Evolutionary conservation across 192 early-diverging fungal genomes (phyloP).

Genomic region (Dimargaris cristalligena): DNA sequence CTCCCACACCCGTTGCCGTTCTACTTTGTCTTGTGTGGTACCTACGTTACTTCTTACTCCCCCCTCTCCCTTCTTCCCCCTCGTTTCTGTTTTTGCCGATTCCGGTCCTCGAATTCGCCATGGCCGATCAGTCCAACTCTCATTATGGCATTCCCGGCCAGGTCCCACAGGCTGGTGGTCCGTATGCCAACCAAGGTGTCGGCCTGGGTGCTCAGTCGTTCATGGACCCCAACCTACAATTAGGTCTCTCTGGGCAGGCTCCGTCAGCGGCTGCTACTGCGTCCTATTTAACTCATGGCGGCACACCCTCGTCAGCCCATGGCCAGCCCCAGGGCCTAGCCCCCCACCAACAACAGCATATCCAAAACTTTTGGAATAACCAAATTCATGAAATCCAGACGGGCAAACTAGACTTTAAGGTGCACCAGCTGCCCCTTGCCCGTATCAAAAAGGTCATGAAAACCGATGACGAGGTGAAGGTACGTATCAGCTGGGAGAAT

Average conservation of each 20-base stretch:
- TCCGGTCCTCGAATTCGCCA: neutral
- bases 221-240: slow-evolving; percentile 10
- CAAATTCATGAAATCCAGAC: slow-evolving; percentile 48
- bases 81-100: neutral
- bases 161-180: neutral
- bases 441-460: slow-evolving; percentile 99
- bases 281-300: neutral
- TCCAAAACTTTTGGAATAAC: slow-evolving; percentile 42
- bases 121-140: slow-evolving; percentile 7
- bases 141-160: neutral
- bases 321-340: neutral
- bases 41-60: too few relatives aligned
- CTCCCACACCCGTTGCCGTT: too few relatives aligned
- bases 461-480: slow-evolving; percentile 86
- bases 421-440: slow-evolving; percentile 81
- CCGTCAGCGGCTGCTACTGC: too few relatives aligned
- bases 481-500: neutral
- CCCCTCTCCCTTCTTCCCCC: slow-evolving; percentile 17
- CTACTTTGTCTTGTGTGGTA: too few relatives aligned
- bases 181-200: neutral
- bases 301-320: neutral
- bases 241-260: neutral
- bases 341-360: neutral
- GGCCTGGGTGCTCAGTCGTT: slow-evolving; percentile 1
- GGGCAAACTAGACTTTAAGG: slow-evolving; percentile 74